Evolutionary conservation across 2,329 filamentous ascomycete species (phyloP).

Genomic region (Fusarium anguioides): DNA sequence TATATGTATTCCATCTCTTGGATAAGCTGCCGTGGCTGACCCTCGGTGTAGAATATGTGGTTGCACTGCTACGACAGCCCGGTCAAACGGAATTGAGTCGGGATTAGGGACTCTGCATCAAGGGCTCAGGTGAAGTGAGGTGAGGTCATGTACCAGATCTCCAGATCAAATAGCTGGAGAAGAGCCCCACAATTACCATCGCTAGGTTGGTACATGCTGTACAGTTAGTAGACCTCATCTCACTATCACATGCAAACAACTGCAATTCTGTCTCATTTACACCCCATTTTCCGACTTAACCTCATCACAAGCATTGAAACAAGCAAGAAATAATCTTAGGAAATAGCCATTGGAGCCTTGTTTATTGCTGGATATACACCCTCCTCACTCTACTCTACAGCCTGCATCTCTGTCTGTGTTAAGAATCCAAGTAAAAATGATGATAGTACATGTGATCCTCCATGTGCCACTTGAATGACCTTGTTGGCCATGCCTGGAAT

Average conservation of each 20-base stretch:
- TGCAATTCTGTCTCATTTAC: neutral
- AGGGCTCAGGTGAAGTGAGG: constrained; percentile 6
- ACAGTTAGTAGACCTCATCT: neutral
- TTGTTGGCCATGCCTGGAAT: constrained; percentile 12
- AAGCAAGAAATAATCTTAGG: neutral
- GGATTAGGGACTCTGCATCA: constrained; percentile 12
- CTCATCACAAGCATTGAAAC: constrained; percentile 1
- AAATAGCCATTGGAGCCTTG: constrained; percentile 16
- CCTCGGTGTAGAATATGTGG: constrained; percentile 8
- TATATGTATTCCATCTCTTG: neutral
- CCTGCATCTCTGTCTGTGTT: constrained; percentile 3
- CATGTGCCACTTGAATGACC: constrained; percentile 8
- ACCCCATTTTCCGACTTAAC: neutral
- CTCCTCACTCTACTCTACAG: constrained; percentile 24
- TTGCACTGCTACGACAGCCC: constrained; percentile 6
- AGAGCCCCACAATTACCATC: constrained; percentile 34
- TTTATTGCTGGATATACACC: constrained; percentile 37
- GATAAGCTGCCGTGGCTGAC: constrained; percentile 2
- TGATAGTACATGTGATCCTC: constrained; percentile 41
- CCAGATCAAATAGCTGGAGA: constrained; percentile 22
- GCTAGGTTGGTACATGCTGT: no score
- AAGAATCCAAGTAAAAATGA: constrained; percentile 19
- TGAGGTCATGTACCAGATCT: constrained; percentile 16
- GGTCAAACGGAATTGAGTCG: constrained; percentile 36
- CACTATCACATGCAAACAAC: constrained; percentile 41